phyloP scores from a whole-genome alignment of 2,329 filamentous ascomycete species.

The Fusarium albosuccineum region DNA sequence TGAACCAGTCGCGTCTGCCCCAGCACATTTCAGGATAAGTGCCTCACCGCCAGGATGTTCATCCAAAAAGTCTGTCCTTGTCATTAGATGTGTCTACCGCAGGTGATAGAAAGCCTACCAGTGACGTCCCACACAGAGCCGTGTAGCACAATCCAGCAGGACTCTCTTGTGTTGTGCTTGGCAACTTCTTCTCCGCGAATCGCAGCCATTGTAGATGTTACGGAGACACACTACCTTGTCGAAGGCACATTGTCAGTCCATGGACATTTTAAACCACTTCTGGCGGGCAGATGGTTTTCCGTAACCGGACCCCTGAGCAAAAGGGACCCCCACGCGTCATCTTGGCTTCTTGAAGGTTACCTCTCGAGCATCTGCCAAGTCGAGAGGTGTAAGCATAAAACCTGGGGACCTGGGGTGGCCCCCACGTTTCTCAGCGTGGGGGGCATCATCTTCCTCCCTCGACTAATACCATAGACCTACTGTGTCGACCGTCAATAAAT shows the following conservation, averaged over 20 bases:
- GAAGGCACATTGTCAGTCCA: no score
- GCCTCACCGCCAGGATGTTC: slow-evolving; percentile 4
- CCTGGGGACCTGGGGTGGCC: not conserved
- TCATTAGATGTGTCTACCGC: not conserved
- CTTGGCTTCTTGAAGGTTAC: no score
- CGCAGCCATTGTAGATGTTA: not conserved
- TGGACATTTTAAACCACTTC: no score
- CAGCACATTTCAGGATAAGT: not conserved
- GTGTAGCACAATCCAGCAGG: slow-evolving; percentile 14
- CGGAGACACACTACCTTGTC: no score
- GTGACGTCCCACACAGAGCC: slow-evolving; percentile 7
- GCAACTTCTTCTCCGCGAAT: not conserved
- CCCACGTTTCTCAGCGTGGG: not conserved
- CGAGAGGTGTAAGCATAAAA: no score
- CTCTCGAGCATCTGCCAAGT: no score
- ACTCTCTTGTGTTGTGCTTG: not conserved
- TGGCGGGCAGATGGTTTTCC: no score
- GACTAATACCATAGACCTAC: no score
- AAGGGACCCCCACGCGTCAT: no score
- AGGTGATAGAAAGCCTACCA: not conserved
- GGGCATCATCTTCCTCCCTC: no score
- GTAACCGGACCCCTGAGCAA: no score
- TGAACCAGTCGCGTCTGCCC: not conserved
- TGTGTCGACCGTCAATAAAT: no score
- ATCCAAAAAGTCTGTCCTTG: not conserved